Percentiles rank a stretch among this genome's conserved stretches.
phyloP scores from a whole-genome alignment of 2,329 filamentous ascomycete genomes.

The Biscogniauxia sp. region DNA sequence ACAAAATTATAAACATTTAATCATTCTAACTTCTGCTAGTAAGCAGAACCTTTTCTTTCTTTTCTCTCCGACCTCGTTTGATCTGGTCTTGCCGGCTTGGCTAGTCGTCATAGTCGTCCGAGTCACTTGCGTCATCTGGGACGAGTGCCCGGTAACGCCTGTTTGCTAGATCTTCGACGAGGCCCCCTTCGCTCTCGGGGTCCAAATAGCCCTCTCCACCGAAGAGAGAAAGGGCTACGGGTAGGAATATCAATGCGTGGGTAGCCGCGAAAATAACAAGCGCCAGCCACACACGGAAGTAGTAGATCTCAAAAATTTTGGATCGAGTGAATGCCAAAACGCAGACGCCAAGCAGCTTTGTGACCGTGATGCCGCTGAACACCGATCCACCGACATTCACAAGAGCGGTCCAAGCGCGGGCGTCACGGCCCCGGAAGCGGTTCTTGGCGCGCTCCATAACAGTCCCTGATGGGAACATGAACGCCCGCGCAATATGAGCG shows the following conservation, averaged over 20 bases:
- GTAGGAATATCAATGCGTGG: constrained; percentile 88
- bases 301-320: constrained; percentile 99
- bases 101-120: constrained; percentile 60
- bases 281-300: constrained; percentile 94
- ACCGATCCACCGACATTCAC: constrained; percentile 94
- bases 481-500: constrained; percentile 91
- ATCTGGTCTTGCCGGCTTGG: background rate
- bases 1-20: background rate
- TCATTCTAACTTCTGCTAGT: background rate
- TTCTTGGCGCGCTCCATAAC: constrained; percentile 79
- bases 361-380: constrained; percentile 93
- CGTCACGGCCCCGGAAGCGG: constrained; percentile 77
- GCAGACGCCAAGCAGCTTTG: constrained; percentile 86
- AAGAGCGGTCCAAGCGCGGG: constrained; percentile 86
- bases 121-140: constrained; percentile 72
- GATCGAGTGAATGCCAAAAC: constrained; percentile 92
- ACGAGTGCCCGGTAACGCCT: constrained; percentile 75
- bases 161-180: constrained; percentile 84
- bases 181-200: constrained; percentile 78
- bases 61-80: background rate
- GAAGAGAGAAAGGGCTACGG: constrained; percentile 80
- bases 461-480: constrained; percentile 83
- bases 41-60: background rate
- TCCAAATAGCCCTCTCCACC: constrained; percentile 89
- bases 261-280: constrained; percentile 85